Evolutionary conservation across 2,329 filamentous ascomycete genomes (phyloP), one percentile per base, ranked within the genome.

Genomic region (Fusarium brevicatenulatum): DNA sequence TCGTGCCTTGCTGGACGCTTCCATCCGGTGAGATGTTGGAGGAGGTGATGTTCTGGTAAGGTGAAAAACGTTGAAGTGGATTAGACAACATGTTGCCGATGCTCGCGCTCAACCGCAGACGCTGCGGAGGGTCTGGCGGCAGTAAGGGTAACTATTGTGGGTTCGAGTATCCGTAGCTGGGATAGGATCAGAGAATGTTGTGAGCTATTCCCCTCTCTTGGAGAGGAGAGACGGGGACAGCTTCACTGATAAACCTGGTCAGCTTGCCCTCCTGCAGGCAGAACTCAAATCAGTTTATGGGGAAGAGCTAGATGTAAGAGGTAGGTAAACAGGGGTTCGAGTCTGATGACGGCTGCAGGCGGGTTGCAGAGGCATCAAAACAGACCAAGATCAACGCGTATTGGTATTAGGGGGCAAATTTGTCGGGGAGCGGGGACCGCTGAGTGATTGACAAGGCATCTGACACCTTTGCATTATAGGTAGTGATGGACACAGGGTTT

Each of bases 31-130:
- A 81, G 74, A 90, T 85, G 68, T 86, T 85, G 75, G 85, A 86
- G 60, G 88, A 86, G 53, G 89, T 88, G 74, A 89, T 80, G 70
- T 85, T 84, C 76, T 90, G 87, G 79, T 91, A 91, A 63, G 88
- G 85, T 25, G 89, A 90, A 75, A 90, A 91, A 47, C 89, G 88
- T 76, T 90, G 89, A 42, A 91, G 85, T 63, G 89, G 89, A 77
- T 91, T 91, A 65, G 89, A 91, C 79, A 91, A 80, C 89, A 91
- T 91, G 63, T 83, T 86, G 83, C 42, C 66, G 66, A 40, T 43
- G 42, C 49, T 66, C 59, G 56, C 46, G 43, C 42, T 65, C 60
- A 50, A 47, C 49, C 61, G 53, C 57, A 42, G 39, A 28, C 32
- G 63, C 47, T 43, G 49, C 43, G 11, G 66, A 58, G 32, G 42